phyloP scores from a whole-genome alignment of 139 green algal genomes.

The Spirogloea muscicola region DNA sequence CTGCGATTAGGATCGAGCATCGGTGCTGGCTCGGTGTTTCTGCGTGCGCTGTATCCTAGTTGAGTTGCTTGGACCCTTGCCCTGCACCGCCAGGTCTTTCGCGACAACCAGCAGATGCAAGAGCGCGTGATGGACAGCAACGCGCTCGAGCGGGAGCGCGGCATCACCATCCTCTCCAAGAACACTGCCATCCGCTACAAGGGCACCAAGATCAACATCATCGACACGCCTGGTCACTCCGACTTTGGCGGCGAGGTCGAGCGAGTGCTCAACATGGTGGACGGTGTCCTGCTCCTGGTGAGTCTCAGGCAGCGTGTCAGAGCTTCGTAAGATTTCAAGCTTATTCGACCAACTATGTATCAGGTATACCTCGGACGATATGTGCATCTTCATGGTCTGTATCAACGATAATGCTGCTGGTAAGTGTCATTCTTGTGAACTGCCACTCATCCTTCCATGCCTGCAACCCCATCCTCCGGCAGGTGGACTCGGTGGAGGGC shows the following conservation, averaged over 20 bases:
- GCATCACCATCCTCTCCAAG: conserved; percentile 99
- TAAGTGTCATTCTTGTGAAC: background rate
- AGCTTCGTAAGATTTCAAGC: too few relatives aligned
- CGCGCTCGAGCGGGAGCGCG: conserved; percentile 93
- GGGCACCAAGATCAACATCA: conserved; percentile 91
- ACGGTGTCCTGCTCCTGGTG: conserved; percentile 92
- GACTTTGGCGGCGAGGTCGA: conserved; percentile 99
- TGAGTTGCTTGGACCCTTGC: too few relatives aligned
- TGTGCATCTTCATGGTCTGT: background rate
- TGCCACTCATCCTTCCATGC: background rate
- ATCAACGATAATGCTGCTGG: background rate
- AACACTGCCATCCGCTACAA: conserved; percentile 94
- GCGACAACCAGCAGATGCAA: conserved; percentile 70
- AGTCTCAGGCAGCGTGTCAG: too few relatives aligned
- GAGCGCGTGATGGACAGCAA: conserved; percentile 96
- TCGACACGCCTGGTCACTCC: conserved; percentile 97
- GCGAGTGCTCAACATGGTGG: conserved; percentile 98
- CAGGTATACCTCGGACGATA: too few relatives aligned
- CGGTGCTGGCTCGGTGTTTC: too few relatives aligned
- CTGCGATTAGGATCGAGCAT: too few relatives aligned
- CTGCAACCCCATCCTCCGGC: background rate
- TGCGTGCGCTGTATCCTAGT: too few relatives aligned
- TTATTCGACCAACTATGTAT: too few relatives aligned
- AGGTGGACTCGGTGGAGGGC: conserved; percentile 93
- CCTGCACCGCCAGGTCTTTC: too few relatives aligned